Conservation (phyloP, 257 asterid species). For the Jacaranda mimosifolia region DNA sequence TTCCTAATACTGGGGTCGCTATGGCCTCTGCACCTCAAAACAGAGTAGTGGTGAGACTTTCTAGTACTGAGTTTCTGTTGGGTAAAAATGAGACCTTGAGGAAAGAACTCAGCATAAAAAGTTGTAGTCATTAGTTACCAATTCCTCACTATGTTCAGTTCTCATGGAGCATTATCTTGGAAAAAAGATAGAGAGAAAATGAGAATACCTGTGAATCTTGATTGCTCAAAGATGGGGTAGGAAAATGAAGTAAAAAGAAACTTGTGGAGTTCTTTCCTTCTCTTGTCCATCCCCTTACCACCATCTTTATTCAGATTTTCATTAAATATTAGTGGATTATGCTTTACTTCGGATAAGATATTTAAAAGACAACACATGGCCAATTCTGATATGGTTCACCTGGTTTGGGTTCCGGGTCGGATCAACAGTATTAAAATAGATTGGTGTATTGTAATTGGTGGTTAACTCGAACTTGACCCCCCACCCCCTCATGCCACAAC, state of each 20-base stretch:
- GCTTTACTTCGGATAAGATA: conserved; percentile 44
- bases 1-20: conserved; percentile 23
- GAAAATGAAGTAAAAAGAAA: conserved; percentile 19
- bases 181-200: conserved; percentile 13
- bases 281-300: conserved; percentile 22
- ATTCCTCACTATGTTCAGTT: conserved; percentile 30
- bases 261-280: conserved; percentile 36
- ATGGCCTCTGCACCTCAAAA: conserved; percentile 52
- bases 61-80: conserved; percentile 45
- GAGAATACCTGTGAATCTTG: conserved; percentile 20
- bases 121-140: conserved; percentile 59
- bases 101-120: conserved; percentile 54
- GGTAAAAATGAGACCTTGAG: conserved; percentile 51
- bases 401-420: not conserved
- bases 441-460: not conserved
- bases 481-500: conserved; percentile 12
- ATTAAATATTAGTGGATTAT: conserved; percentile 32
- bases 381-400: not conserved
- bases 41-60: conserved; percentile 39
- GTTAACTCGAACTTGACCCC: not conserved
- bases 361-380: conserved; percentile 8
- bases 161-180: conserved; percentile 46
- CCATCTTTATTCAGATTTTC: conserved; percentile 32
- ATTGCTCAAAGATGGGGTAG: conserved; percentile 1
- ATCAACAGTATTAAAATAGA: not conserved